Base-by-base conservation (phyloP, 345 rosid species). In the Eucalyptus globulus region DNA sequence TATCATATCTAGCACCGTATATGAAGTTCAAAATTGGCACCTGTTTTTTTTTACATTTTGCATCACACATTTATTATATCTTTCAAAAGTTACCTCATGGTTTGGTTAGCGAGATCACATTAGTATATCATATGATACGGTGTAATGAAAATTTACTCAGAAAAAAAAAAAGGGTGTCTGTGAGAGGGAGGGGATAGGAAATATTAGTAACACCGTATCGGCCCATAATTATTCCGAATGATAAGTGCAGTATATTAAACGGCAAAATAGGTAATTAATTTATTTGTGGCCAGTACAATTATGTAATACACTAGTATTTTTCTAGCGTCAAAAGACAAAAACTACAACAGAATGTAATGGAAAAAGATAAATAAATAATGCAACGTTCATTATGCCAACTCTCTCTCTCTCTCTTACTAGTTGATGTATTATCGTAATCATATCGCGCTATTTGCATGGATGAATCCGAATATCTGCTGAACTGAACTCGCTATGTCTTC, bases 401-500 rank as follows among this genome's bases (percentile, higher is more conserved):
- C 80, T 31, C 80, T 67, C 17, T 60, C 43, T 69, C 80, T 76
- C 83, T 76, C 83, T 76, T 6, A 2, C 47, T 40, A 11, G 47
- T 76, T 37, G 85, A 40, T 37, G 24, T 40, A 21, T 21, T 22
- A 21, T 76, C 47, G 15, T 76, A 76, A 76, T 58, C 94, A 96
- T 89, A 96, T 92, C 92, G 91, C 88, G 89, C 95, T 93, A 92
- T 95, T 96, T 91, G 97, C 98, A 89, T 97, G 99, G 87, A 97
- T 96, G 91, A 95, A 97, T 88, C 94, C 92, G 93, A 97, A 97
- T 87, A 97, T 95, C 87, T 97, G 97, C 89, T 97, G 99, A 83
- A 96, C 97, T 14, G 97, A 96, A 90, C 94, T 95, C 11, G 99
- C 99, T 87, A 97, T 97, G 86, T 95, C 98, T 91, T 96, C 98